Base-by-base conservation (phyloP, 148 eudicot species). In the Hydrangea macrophylla region DNA sequence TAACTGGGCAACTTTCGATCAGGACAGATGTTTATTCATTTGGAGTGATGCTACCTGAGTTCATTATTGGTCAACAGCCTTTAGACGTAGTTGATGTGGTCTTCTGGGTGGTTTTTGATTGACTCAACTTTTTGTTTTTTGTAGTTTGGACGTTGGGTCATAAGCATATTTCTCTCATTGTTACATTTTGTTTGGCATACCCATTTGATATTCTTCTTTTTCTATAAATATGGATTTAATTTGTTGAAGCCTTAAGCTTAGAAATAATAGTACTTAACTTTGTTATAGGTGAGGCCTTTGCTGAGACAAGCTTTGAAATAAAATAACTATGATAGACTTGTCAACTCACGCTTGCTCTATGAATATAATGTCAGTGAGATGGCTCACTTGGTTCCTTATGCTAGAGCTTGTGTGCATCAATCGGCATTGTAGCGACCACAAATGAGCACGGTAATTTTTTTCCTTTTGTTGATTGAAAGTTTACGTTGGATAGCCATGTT, bases 11-110 rank as follows among this genome's bases (percentile, higher is more conserved):
- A 72, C 92, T 92, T 22, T 90, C 96, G 0, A 94, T 88, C 44
- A 92, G 86, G 72, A 90, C 98, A 9, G 96, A 92, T 78, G 98
- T 92, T 42, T 92, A 90, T 83, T 92, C 98, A n/a, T 92, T 74
- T 58, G 96, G 98, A 26, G 87, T 92, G 24, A 83, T 92, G 90
- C 96, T 92, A 33, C 80, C 90, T 45, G 98, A 90, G 74, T 68
- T 92, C 81, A 90, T 92, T 35, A 88, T 94, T 60, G 98, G 96
- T 23, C 90, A 92, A 20, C 80, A 94, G 30, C 96, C 98, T 59
- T 94, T 90, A 70, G 92, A 86, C 73, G 25, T 88, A 55, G 64
- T 64, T 63, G 78, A 83, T 83, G 81, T 92, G 73, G 98, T 92
- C 33, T 94, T 90, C 67, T 92, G 98, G 98, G 98, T 90, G 70